These are phyloP conservation scores for Epichloe elymi DNA, from an alignment of 2,329 filamentous ascomycete species.

Conservation along the genomic window DNA sequence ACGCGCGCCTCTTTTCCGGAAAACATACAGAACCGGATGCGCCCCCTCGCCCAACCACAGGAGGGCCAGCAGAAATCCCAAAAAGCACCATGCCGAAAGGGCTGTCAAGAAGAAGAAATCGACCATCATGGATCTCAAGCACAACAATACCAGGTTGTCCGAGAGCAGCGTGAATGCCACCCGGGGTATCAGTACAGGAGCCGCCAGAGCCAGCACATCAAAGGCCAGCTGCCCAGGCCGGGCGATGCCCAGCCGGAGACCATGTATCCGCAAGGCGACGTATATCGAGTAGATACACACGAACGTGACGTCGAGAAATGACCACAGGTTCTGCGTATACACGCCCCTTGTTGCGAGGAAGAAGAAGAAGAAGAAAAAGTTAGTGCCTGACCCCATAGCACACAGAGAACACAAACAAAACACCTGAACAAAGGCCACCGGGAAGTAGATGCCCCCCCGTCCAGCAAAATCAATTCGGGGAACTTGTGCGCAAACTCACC, in stretches of 20 bases:
- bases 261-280: constrained; percentile 53
- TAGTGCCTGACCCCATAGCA: background rate
- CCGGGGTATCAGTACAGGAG: constrained; percentile 64
- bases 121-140: constrained; percentile 70
- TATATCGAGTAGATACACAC: constrained; percentile 59
- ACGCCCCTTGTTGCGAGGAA: constrained; percentile 43
- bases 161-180: constrained; percentile 74
- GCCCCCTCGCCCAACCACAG: constrained; percentile 58
- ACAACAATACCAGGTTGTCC: constrained; percentile 74
- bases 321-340: constrained; percentile 81
- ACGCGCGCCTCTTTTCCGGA: background rate
- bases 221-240: constrained; percentile 52
- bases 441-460: background rate
- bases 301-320: constrained; percentile 72
- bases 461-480: background rate
- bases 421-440: too few relatives aligned
- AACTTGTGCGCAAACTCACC: constrained; percentile 24
- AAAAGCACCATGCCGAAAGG: constrained; percentile 73
- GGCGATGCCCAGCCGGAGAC: constrained; percentile 36
- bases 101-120: constrained; percentile 70
- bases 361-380: background rate
- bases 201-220: constrained; percentile 66
- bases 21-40: constrained; percentile 42
- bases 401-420: background rate
- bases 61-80: constrained; percentile 67